These are phyloP conservation scores for Fragilaria crotonensis DNA, from an alignment of 108 stramenopile genomes.

Conservation along the genomic window DNA sequence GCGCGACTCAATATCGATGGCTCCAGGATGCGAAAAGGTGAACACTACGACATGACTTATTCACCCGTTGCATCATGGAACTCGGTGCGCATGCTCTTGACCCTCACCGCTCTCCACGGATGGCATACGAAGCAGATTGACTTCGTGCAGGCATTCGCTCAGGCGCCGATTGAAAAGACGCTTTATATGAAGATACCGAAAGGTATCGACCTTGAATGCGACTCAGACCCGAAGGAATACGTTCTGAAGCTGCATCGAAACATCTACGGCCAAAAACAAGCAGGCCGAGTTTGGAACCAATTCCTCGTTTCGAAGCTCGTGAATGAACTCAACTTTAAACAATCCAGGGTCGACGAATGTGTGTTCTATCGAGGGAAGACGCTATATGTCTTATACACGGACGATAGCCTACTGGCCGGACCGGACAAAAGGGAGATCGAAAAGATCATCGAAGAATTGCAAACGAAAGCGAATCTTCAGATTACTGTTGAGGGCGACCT, in stretches of 20 bases:
- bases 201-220: not conserved
- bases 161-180: constrained; percentile 15
- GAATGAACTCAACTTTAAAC: constrained; percentile 18
- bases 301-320: constrained; percentile 6
- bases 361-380: constrained; percentile 30
- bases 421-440: constrained; percentile 20
- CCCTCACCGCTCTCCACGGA: not conserved
- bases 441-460: constrained; percentile 6
- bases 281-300: constrained; percentile 4
- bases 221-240: constrained; percentile 8
- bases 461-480: constrained; percentile 6
- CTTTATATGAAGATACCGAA: constrained; percentile 22
- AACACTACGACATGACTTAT: constrained; percentile 19
- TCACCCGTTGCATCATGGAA: too few species aligned
- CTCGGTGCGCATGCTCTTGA: constrained; percentile 1
- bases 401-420: too few species aligned
- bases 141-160: constrained; percentile 9
- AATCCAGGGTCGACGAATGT: constrained; percentile 39
- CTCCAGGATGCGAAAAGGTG: constrained; percentile 6
- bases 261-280: constrained; percentile 1
- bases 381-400: constrained; percentile 32
- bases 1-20: constrained; percentile 30
- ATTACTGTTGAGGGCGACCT: constrained; percentile 37
- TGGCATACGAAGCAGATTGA: constrained; percentile 1
- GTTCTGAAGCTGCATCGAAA: constrained; percentile 13